Conservation (phyloP, 1,139 yeast genomes). For the Candida pseudocylindracea region DNA sequence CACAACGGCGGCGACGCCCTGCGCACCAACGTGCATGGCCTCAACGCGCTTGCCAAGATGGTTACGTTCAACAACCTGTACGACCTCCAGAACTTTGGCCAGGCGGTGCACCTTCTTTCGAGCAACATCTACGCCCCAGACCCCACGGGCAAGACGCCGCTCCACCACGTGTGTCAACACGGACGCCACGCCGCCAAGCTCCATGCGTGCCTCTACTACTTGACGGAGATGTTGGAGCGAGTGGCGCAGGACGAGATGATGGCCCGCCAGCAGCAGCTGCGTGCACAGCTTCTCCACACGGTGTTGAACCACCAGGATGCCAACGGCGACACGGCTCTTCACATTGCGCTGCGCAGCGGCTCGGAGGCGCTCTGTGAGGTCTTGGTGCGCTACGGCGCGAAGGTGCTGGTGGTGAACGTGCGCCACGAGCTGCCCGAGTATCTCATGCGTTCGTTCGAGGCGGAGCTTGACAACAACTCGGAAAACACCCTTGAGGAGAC, state of each 20-base stretch:
- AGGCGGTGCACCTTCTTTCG: constrained; percentile 46
- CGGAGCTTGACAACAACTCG: not conserved
- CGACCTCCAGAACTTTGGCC: constrained; percentile 55
- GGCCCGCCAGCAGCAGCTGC: constrained; percentile 10
- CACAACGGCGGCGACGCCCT: constrained; percentile 60
- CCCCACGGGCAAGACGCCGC: constrained; percentile 46
- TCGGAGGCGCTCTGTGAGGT: constrained; percentile 9
- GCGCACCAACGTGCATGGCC: constrained; percentile 52
- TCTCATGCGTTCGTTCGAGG: constrained; percentile 3
- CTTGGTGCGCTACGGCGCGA: constrained; percentile 21
- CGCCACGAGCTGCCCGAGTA: constrained; percentile 17
- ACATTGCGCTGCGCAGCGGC: constrained; percentile 29
- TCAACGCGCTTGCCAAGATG: constrained; percentile 68
- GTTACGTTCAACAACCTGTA: constrained; percentile 75
- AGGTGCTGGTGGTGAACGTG: constrained; percentile 20
- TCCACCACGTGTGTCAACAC: constrained; percentile 50
- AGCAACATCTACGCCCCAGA: constrained; percentile 55
- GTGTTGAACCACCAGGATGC: constrained; percentile 49
- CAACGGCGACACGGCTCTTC: constrained; percentile 48
- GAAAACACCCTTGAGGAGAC: constrained; percentile 1
- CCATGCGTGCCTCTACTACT: constrained; percentile 18
- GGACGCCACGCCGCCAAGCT: constrained; percentile 25
- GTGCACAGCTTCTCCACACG: constrained; percentile 27
- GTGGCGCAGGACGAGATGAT: constrained; percentile 10
- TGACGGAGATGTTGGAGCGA: constrained; percentile 9